These are phyloP conservation scores for Clitopilus passeckerianus DNA, from an alignment of 768 basidiomycete species.

Conservation along the genomic window DNA sequence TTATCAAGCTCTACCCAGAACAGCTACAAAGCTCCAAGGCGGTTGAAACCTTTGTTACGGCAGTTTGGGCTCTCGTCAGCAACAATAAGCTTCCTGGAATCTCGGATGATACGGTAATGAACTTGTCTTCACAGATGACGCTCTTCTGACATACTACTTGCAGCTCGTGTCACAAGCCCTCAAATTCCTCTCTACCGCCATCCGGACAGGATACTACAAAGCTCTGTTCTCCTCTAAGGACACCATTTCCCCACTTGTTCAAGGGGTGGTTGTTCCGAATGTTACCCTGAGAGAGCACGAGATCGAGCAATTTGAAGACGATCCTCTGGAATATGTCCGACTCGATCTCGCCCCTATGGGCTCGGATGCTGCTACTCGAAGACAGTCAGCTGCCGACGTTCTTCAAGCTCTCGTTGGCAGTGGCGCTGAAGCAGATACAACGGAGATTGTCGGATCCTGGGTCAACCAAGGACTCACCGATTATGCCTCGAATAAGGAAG, in stretches of 20 bases:
- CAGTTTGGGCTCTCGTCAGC: conserved; percentile 88
- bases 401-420: conserved; percentile 82
- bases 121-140: neutral
- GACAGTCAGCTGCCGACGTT: conserved; percentile 95
- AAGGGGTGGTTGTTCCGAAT: conserved; percentile 93
- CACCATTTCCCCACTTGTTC: conserved; percentile 76
- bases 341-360: conserved; percentile 74
- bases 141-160: neutral
- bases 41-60: conserved; percentile 72
- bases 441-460: conserved; percentile 82
- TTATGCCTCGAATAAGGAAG: conserved; percentile 55
- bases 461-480: conserved; percentile 68
- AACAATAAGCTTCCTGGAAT: conserved; percentile 63
- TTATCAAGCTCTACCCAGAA: conserved; percentile 80
- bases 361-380: conserved; percentile 75
- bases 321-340: conserved; percentile 92
- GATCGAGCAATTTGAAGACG: conserved; percentile 94
- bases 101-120: conserved; percentile 66
- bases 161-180: conserved; percentile 89
- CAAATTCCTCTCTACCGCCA: conserved; percentile 87
- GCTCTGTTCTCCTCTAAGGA: conserved; percentile 76
- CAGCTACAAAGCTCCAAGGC: conserved; percentile 60
- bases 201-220: conserved; percentile 83
- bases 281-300: conserved; percentile 85
- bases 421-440: conserved; percentile 82